phyloP scores from a whole-genome alignment of 495 filamentous ascomycete species.

The Penicillium cinerascens region DNA sequence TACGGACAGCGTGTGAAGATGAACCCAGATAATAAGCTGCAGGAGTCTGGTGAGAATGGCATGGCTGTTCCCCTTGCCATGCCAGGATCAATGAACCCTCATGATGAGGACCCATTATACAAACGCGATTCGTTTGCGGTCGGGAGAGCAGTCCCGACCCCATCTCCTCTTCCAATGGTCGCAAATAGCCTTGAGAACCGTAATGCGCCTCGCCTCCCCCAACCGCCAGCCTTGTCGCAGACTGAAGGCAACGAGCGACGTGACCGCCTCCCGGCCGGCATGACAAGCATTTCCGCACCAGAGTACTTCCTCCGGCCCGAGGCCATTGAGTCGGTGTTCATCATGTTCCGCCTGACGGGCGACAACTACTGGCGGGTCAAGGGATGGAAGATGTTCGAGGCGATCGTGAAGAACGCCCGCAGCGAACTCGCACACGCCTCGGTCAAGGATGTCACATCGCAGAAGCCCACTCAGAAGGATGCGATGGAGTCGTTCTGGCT shows the following conservation, averaged over 20 bases:
- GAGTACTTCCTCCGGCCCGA: slow-evolving; percentile 86
- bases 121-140: slow-evolving; percentile 20
- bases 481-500: slow-evolving; percentile 63
- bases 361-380: slow-evolving; percentile 75
- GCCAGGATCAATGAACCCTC: slow-evolving; percentile 27
- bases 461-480: slow-evolving; percentile 36
- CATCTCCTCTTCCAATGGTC: background rate
- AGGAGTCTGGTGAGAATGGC: background rate
- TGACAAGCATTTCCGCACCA: slow-evolving; percentile 52
- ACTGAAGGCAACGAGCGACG: slow-evolving; percentile 21
- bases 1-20: slow-evolving; percentile 29
- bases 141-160: background rate
- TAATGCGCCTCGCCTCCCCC: slow-evolving; percentile 18
- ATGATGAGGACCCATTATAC: slow-evolving; percentile 12
- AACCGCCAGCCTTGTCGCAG: slow-evolving; percentile 8
- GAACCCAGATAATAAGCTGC: slow-evolving; percentile 4
- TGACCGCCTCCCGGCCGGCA: slow-evolving; percentile 65
- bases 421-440: slow-evolving; percentile 67
- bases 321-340: slow-evolving; percentile 92
- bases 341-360: slow-evolving; percentile 91
- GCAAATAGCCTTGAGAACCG: slow-evolving; percentile 6
- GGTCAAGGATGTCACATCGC: slow-evolving; percentile 68
- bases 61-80: slow-evolving; percentile 21
- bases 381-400: slow-evolving; percentile 87
- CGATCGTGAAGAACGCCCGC: slow-evolving; percentile 62